Conservation (phyloP, 208 protist species). For the Wallacemonas sp. region DNA sequence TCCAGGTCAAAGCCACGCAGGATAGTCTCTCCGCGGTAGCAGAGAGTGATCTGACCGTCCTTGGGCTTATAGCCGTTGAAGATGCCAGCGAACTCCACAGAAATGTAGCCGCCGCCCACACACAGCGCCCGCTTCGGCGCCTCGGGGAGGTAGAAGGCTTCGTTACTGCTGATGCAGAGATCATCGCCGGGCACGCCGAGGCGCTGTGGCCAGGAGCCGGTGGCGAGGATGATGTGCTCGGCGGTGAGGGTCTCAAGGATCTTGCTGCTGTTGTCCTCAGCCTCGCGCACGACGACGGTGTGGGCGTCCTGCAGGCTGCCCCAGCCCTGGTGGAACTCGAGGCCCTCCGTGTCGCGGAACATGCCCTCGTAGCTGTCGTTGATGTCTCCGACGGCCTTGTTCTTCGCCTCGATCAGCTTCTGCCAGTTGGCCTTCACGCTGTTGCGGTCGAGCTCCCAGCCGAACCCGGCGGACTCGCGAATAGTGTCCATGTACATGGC, state of each 20-base stretch:
- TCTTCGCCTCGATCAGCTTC: conserved; percentile 87
- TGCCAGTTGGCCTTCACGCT: conserved; percentile 73
- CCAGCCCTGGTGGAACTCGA: conserved; percentile 85
- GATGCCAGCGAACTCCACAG: conserved; percentile 90
- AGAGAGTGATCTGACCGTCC: conserved; percentile 65
- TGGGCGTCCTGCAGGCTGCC: conserved; percentile 65
- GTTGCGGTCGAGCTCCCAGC: conserved; percentile 67
- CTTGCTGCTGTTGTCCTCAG: conserved; percentile 35
- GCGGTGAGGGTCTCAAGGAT: conserved; percentile 63
- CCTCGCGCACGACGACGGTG: conserved; percentile 74
- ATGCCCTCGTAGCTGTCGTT: conserved; percentile 92
- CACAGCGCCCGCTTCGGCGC: conserved; percentile 73
- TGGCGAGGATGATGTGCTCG: conserved; percentile 82
- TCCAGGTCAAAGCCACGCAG: conserved; percentile 88
- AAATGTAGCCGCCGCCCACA: conserved; percentile 91
- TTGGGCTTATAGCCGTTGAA: conserved; percentile 87
- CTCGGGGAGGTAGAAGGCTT: conserved; percentile 87
- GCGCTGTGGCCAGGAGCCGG: conserved; percentile 84
- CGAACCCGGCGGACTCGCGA: conserved; percentile 75
- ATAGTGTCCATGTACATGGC: conserved; percentile 81
- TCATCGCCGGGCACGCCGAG: conserved; percentile 80
- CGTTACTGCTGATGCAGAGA: conserved; percentile 90
- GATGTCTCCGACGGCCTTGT: conserved; percentile 78
- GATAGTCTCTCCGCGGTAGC: conserved; percentile 77
- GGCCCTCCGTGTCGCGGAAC: conserved; percentile 82